phyloP scores from a whole-genome alignment of 192 early-diverging fungal genomes.

The Coemansia sp. region DNA sequence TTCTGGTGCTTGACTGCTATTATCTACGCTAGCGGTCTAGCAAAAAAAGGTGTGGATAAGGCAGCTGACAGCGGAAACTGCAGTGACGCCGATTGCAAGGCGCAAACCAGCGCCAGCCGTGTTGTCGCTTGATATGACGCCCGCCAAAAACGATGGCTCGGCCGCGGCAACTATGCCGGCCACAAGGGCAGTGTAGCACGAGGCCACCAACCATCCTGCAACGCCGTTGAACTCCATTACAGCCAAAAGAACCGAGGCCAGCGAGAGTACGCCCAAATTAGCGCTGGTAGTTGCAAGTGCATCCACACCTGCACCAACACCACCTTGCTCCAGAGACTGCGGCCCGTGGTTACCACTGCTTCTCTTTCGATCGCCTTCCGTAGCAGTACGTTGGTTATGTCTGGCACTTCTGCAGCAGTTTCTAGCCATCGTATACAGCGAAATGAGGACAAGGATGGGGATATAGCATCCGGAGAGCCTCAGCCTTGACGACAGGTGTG shows the following conservation, averaged over 20 bases:
- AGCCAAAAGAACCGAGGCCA: slow-evolving; percentile 24
- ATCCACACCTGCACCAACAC: background rate
- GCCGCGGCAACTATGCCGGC: slow-evolving; percentile 26
- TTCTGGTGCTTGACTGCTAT: background rate
- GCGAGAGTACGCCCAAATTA: slow-evolving; percentile 30
- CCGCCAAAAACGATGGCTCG: slow-evolving; percentile 24
- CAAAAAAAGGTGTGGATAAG: slow-evolving; percentile 21
- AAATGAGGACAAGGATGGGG: slow-evolving; percentile 17
- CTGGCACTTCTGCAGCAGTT: slow-evolving; percentile 1
- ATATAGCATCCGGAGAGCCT: slow-evolving; percentile 38
- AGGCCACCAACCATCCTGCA: slow-evolving; percentile 32
- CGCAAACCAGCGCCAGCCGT: slow-evolving; percentile 25
- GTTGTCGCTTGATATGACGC: slow-evolving; percentile 8
- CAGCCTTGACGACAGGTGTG: slow-evolving; percentile 18
- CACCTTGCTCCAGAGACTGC: background rate
- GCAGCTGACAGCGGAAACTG: slow-evolving; percentile 20
- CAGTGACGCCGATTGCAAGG: slow-evolving; percentile 18
- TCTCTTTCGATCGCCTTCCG: background rate
- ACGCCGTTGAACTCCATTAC: slow-evolving; percentile 48
- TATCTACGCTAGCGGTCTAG: slow-evolving; percentile 3
- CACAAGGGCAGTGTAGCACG: slow-evolving; percentile 38
- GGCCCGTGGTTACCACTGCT: background rate
- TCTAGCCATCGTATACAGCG: background rate
- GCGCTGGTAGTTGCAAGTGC: slow-evolving; percentile 17
- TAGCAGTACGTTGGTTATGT: slow-evolving; percentile 6